Evolutionary conservation across 352 stramenopile genomes (phyloP).

Genomic region (Discostella stelligera): DNA sequence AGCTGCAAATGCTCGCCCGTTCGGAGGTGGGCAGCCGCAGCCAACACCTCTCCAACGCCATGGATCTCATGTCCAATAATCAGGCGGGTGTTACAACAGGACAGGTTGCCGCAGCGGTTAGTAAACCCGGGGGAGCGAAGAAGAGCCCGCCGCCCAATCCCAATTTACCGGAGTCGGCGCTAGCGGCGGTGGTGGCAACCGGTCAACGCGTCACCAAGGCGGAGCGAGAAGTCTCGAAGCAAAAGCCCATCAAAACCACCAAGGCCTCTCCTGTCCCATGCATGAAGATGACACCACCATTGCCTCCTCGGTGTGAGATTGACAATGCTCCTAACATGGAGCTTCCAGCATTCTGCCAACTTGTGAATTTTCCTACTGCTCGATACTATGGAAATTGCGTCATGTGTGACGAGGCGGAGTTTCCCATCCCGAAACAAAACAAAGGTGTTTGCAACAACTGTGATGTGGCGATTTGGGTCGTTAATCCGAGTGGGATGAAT

Average conservation of each 20-base stretch:
- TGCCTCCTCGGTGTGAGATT: conserved; percentile 24
- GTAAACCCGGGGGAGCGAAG: not conserved
- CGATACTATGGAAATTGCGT: conserved; percentile 44
- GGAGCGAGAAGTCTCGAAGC: conserved; percentile 27
- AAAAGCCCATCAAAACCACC: conserved; percentile 41
- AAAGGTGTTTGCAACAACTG: conserved; percentile 78
- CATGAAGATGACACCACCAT: conserved; percentile 27
- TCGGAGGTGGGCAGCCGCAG: conserved; percentile 33
- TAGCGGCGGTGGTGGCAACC: not conserved
- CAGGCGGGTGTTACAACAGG: not conserved
- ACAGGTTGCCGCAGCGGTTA: not conserved
- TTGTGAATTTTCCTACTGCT: conserved; percentile 48
- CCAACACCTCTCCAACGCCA: conserved; percentile 31
- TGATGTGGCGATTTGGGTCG: conserved; percentile 73
- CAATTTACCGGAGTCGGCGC: not conserved
- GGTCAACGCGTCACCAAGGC: conserved; percentile 16
- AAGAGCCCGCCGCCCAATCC: conserved; percentile 15
- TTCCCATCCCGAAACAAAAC: conserved; percentile 74
- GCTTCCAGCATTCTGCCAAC: conserved; percentile 31
- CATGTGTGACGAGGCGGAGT: conserved; percentile 47
- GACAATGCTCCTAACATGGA: conserved; percentile 17
- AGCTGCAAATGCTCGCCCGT: conserved; percentile 31
- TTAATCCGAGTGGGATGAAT: conserved; percentile 53
- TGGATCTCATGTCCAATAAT: conserved; percentile 30
- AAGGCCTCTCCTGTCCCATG: conserved; percentile 20